phyloP scores from a whole-genome alignment of 768 basidiomycete species.

The Pleurotus pulmonarius region DNA sequence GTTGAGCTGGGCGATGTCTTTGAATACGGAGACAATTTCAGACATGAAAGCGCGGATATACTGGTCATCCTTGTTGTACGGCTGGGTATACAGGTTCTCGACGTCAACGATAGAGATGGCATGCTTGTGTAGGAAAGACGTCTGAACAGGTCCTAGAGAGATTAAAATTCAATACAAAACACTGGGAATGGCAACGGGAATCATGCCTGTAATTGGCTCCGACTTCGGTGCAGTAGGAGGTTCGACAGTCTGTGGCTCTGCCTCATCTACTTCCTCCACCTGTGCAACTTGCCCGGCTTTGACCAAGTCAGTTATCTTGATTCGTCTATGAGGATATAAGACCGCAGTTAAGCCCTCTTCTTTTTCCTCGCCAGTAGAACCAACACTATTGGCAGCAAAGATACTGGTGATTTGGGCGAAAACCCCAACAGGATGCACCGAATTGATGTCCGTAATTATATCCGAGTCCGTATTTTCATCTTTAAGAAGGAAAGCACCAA shows the following conservation, averaged over 20 bases:
- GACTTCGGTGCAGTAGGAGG: slow-evolving; percentile 41
- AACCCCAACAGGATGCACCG: slow-evolving; percentile 90
- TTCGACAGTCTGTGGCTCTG: slow-evolving; percentile 41
- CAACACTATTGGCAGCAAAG: slow-evolving; percentile 52
- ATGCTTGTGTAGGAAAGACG: slow-evolving; percentile 79
- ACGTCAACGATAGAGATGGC: slow-evolving; percentile 87
- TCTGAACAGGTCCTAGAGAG: slow-evolving; percentile 60
- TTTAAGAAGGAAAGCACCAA: slow-evolving; percentile 95
- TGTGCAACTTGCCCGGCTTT: slow-evolving; percentile 50
- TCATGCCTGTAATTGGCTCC: slow-evolving; percentile 18
- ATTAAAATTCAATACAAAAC: not conserved
- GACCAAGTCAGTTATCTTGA: slow-evolving; percentile 83
- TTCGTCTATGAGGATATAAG: slow-evolving; percentile 88
- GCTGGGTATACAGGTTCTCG: slow-evolving; percentile 74
- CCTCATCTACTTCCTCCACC: slow-evolving; percentile 37
- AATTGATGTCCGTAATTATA: slow-evolving; percentile 82
- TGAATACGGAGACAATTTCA: slow-evolving; percentile 96
- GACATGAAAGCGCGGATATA: slow-evolving; percentile 95
- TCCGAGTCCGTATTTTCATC: slow-evolving; percentile 92
- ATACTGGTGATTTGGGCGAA: slow-evolving; percentile 97
- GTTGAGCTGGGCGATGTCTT: slow-evolving; percentile 96
- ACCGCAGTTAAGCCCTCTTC: slow-evolving; percentile 94
- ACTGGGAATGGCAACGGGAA: not conserved
- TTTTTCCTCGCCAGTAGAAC: slow-evolving; percentile 55
- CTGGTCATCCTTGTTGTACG: slow-evolving; percentile 91